A percentile compares a stretch with the other conserved stretches of the same genome.
phyloP scores from a whole-genome alignment of 352 stramenopile species.

The Globisporangium nunn region DNA sequence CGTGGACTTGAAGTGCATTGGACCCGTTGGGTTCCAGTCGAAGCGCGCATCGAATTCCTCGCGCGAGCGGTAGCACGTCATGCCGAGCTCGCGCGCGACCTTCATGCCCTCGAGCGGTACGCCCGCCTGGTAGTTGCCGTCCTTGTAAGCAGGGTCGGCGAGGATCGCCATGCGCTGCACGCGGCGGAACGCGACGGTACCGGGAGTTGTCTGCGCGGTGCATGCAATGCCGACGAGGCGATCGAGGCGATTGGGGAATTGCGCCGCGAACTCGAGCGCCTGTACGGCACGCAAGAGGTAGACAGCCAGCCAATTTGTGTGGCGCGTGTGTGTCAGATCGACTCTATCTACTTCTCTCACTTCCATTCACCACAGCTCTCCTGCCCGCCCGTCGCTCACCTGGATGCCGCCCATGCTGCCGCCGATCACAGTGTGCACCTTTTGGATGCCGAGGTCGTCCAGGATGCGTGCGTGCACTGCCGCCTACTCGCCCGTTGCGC shows the following conservation, averaged over 20 bases:
- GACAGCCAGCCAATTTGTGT: neutral
- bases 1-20: conserved; percentile 58
- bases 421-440: conserved; percentile 78
- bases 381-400: conserved; percentile 1
- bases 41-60: conserved; percentile 85
- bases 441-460: conserved; percentile 65
- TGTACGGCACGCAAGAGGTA: conserved; percentile 12
- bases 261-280: conserved; percentile 78
- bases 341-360: no score
- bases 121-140: conserved; percentile 64
- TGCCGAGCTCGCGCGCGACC: conserved; percentile 77
- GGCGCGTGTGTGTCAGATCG: no score
- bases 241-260: conserved; percentile 72
- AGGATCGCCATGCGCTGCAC: conserved; percentile 82
- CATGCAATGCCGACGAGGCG: conserved; percentile 73
- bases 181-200: conserved; percentile 77
- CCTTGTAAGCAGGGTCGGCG: conserved; percentile 67
- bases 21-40: conserved; percentile 76
- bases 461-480: conserved; percentile 69
- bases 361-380: neutral
- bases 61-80: conserved; percentile 86
- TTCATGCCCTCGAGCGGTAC: conserved; percentile 71
- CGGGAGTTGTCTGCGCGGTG: conserved; percentile 82
- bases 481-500: conserved; percentile 20
- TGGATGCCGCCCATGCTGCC: conserved; percentile 84